Evolutionary conservation across 1,284 basidiomycete species (phyloP), one percentile per base, ranked within the genome.

Genomic region (Ganoderma resinaceum): DNA sequence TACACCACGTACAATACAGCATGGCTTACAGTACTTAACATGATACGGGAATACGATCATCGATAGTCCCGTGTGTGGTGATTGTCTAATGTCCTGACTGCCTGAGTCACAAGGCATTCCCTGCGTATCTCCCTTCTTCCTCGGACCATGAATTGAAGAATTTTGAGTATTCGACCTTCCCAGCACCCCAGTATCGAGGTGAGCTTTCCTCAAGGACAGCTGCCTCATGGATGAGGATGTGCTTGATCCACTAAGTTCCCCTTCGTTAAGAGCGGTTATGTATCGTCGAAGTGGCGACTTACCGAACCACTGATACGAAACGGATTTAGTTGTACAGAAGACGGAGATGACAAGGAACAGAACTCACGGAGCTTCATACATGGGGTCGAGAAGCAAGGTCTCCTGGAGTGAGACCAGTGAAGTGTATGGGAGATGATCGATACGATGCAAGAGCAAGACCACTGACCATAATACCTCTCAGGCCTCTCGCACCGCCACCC

Each of bases 281-380:
- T 23, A 57, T 55, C 58, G 16, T 59, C 40, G 31, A 63, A 29
- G 46, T 57, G 38, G 35, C 31, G n/a, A 46, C 63, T 29, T 64
- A 70, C 66, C 52, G 66, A 72, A 23, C 69, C 62, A 26, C 69
- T 71, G 40, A 38, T 14, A 12, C 23, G 69, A 61, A 26, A 65
- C 31, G 49, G 59, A 63, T 49, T 46, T 14, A 63, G 70, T 29
- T 69, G 64, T 58, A 67, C 68, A 26, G 59, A 33, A 55, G 20
- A 49, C 62, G 40, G 62, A 18, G 35, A 66, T 38, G 64, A 35
- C 57, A 37, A 55, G 8, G 16, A 38, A 33, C 57, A 55, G 49
- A 46, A 91, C 95, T 89, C 79, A 96, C 95, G 89, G 95, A 76
- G 87, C 91, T 82, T 97, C 95, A 78, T 94, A 97, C 95, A 97